Conservation (phyloP, 352 stramenopile genomes). For the Globisporangium mamillatum region DNA sequence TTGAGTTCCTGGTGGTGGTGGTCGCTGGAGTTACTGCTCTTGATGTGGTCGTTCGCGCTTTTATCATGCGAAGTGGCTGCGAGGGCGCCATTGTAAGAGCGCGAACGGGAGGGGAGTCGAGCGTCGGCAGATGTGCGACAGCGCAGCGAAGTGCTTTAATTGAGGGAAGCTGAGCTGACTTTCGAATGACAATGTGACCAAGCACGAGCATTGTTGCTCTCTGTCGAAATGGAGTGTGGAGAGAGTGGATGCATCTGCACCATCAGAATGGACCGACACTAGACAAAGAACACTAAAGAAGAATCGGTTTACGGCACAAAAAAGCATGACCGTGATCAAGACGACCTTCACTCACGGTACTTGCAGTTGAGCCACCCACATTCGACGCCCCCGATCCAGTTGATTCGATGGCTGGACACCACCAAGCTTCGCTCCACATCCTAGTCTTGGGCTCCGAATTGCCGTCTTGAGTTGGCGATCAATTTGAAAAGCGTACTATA, state of each 20-base stretch:
- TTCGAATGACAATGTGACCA: background rate
- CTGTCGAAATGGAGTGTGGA: too few species aligned
- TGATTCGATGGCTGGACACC: background rate
- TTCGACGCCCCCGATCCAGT: background rate
- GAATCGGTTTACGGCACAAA: background rate
- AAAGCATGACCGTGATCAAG: background rate
- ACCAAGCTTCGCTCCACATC: too few species aligned
- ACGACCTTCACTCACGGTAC: background rate
- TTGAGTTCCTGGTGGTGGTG: background rate
- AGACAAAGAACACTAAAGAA: background rate
- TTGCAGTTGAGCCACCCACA: background rate
- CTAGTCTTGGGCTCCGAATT: too few species aligned
- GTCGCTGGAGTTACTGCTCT: background rate
- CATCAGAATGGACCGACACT: background rate
- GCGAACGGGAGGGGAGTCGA: background rate
- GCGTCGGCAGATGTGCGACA: background rate
- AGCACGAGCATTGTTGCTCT: background rate
- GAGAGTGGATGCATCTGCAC: background rate
- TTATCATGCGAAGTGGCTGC: background rate
- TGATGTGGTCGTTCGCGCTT: background rate
- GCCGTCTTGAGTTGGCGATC: too few species aligned
- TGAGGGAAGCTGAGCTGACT: background rate
- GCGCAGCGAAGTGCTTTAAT: background rate
- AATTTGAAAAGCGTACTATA: too few species aligned
- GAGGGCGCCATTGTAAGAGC: background rate